Conservation (phyloP, 1,139 yeast species). For the Hansenula anomala region DNA sequence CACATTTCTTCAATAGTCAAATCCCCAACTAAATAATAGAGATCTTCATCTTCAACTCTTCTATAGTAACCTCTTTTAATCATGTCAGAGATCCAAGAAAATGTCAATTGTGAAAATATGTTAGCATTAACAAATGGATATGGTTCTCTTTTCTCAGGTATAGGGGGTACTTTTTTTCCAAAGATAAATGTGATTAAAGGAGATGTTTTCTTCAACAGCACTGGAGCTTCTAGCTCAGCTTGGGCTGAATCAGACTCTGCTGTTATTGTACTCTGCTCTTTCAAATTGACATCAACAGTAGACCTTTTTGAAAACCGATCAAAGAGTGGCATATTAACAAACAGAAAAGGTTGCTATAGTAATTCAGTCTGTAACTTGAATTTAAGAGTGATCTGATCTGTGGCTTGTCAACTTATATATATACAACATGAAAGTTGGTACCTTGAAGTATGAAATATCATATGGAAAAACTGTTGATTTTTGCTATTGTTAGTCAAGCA, state of each 20-base stretch:
- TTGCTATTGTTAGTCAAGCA: too few relatives aligned
- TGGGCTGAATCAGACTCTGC: neutral
- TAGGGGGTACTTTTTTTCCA: slow-evolving; percentile 16
- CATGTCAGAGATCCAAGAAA: slow-evolving; percentile 37
- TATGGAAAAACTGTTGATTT: too few relatives aligned
- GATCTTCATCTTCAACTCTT: slow-evolving; percentile 37
- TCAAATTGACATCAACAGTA: too few relatives aligned
- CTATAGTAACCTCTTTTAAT: slow-evolving; percentile 40
- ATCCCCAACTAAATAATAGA: slow-evolving; percentile 32
- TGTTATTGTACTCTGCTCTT: too few relatives aligned
- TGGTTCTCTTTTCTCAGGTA: slow-evolving; percentile 25
- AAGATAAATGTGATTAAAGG: slow-evolving; percentile 6
- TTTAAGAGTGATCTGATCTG: too few relatives aligned
- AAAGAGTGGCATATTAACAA: too few relatives aligned
- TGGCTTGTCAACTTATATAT: too few relatives aligned
- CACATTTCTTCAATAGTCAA: slow-evolving; percentile 30
- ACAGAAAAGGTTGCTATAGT: too few relatives aligned
- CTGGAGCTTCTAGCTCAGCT: neutral
- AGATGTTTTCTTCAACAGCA: slow-evolving; percentile 6
- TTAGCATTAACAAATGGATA: slow-evolving; percentile 32
- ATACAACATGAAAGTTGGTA: too few relatives aligned
- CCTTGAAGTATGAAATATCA: too few relatives aligned
- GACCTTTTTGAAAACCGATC: too few relatives aligned
- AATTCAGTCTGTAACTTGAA: too few relatives aligned
- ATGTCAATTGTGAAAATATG: slow-evolving; percentile 29